Percentiles rank a stretch among this genome's conserved stretches.
These are phyloP conservation scores for Solanum habrochaites DNA, from an alignment of 257 asterid species.

Conservation along the genomic window DNA sequence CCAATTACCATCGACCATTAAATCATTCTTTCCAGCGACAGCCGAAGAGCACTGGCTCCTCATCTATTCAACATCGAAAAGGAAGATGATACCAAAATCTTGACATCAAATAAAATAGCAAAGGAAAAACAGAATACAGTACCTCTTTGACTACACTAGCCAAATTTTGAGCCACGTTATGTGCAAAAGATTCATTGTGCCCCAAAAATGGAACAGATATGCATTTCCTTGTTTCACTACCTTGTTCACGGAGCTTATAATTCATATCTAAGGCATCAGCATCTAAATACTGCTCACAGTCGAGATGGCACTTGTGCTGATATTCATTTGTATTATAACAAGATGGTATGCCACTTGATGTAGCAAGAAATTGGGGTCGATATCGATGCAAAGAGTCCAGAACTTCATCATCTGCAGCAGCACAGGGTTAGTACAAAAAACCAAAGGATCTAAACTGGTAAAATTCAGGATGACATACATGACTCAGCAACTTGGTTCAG, in stretches of 20 bases:
- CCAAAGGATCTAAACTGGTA: background rate
- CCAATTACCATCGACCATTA: background rate
- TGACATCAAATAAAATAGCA: constrained; percentile 4
- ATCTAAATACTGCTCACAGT: constrained; percentile 14
- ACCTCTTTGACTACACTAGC: constrained; percentile 74
- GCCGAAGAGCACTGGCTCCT: constrained; percentile 38
- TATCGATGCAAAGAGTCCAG: constrained; percentile 56
- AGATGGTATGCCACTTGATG: constrained; percentile 34
- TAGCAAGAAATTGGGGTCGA: constrained; percentile 59
- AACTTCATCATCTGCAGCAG: constrained; percentile 79
- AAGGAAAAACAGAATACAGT: constrained; percentile 11
- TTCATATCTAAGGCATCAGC: constrained; percentile 21
- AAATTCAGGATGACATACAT: constrained; percentile 34
- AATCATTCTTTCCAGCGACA: constrained; percentile 22
- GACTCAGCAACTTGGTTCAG: constrained; percentile 63
- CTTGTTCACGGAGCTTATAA: constrained; percentile 36
- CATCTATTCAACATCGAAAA: constrained; percentile 42
- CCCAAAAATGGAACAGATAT: constrained; percentile 55
- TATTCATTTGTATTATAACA: constrained; percentile 34
- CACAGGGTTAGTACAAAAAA: constrained; percentile 1
- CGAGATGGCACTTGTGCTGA: constrained; percentile 42
- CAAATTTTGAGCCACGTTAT: constrained; percentile 45
- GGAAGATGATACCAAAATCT: constrained; percentile 3
- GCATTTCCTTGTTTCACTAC: constrained; percentile 30
- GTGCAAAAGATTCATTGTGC: constrained; percentile 34